Evolutionary conservation across 805 yeast genomes (phyloP), one percentile per base, ranked within the genome.

Genomic region (Limtongia smithiae): DNA sequence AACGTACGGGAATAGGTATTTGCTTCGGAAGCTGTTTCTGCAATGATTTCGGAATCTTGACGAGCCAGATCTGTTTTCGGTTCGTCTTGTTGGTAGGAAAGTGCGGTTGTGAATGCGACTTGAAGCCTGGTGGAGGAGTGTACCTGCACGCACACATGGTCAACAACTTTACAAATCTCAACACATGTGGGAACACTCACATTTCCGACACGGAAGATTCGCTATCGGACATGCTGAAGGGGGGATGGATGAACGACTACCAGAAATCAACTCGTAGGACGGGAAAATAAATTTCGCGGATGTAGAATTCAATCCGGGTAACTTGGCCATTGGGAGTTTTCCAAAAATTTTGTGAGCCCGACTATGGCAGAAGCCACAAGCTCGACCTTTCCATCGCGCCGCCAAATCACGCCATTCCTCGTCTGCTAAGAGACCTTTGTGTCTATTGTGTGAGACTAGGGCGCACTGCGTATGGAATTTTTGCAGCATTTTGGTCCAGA

Each of bases 31-130:
- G 9, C 15, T 20, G 18, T 22, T 31, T 27, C 24, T 37, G 15
- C 24, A 47, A 27, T 3, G 37, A 22, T 18, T 44, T 48, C 21
- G 56, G 56, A 8, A 44, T 27, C 25, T 45, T 48, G 20, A 51
- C 35, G 18, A 51, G 49, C 54, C 54, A 51, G 17, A 51, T n/a
- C 35, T 51, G 34, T 18, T 51, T 51, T 9, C 31, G 40, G 30
- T 18, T 33, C 15, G 28, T 39, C 30, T 44, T 37, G 1, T 45
- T 37, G 35, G 41, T 14, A n/a, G 37, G 35, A 32, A 55, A 30
- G 18, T 37, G 24, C 18, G 45, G 9, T 22, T 24, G 54, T 35
- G 24, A 33, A 9, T 17, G 37, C 18, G 46, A 49, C 47, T 34
- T 35, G 48, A 25, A 48, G 27, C 48, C 48, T 9, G 33, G 36